Percentiles rank a stretch among this genome's conserved stretches.
Conservation (phyloP, 2,329 filamentous ascomycete species). For the Herpotrichia juniperi region DNA sequence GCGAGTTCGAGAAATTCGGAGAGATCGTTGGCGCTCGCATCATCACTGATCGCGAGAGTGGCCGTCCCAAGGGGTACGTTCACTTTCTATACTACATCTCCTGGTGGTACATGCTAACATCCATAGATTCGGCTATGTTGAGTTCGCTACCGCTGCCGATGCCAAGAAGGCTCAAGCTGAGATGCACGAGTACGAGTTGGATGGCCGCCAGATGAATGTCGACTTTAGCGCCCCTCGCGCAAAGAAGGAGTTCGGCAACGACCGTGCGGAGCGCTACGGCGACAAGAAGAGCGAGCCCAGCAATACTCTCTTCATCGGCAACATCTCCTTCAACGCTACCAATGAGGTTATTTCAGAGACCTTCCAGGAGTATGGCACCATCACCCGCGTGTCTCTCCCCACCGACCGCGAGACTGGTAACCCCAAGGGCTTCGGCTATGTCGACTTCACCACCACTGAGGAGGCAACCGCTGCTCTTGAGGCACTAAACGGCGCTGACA, state of each 20-base stretch:
- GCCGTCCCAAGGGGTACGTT: constrained; percentile 79
- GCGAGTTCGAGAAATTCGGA: constrained; percentile 81
- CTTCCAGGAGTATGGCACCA: constrained; percentile 73
- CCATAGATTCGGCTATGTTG: constrained; percentile 82
- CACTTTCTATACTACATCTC: neutral
- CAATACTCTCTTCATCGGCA: constrained; percentile 90
- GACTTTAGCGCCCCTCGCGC: constrained; percentile 74
- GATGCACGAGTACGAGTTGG: constrained; percentile 76
- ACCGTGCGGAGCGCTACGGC: constrained; percentile 72
- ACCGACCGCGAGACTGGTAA: constrained; percentile 85
- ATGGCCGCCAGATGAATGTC: constrained; percentile 76
- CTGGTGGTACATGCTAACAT: constrained; percentile 27
- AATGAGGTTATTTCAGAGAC: constrained; percentile 76
- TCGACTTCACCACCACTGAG: constrained; percentile 80
- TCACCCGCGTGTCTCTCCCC: constrained; percentile 83
- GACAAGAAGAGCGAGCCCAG: constrained; percentile 80
- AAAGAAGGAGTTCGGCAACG: constrained; percentile 51
- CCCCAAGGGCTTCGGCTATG: constrained; percentile 92
- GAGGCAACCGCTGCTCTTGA: constrained; percentile 80
- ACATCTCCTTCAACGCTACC: constrained; percentile 82
- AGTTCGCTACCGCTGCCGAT: constrained; percentile 73
- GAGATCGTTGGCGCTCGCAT: constrained; percentile 76
- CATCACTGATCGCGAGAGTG: constrained; percentile 80
- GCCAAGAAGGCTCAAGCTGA: constrained; percentile 74
- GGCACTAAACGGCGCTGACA: constrained; percentile 71